Evolutionary conservation across 2,329 filamentous ascomycete genomes (phyloP), one percentile per base, ranked within the genome.

Genomic region (Phoma sp.): DNA sequence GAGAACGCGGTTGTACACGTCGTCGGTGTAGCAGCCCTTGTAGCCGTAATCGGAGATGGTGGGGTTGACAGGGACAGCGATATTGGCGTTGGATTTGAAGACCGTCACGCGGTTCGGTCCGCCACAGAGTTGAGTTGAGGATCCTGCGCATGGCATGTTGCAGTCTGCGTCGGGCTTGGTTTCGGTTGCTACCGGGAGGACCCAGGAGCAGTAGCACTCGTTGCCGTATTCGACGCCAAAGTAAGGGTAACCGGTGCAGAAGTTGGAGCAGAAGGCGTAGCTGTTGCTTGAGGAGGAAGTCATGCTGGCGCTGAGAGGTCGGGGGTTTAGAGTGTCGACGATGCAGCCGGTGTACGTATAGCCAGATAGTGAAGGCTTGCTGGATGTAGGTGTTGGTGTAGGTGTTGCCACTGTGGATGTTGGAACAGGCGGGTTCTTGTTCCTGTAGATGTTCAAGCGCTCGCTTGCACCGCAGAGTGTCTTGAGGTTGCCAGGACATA

Each of bases 161-260:
- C 66, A 69, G 7, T 66, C 59, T 3, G 40, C 36, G 10, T 59
- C 55, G 9, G 53, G 42, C 28, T 26, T 21, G 14, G 38, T 33
- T 10, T 47, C 40, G 17, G 14, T 40, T 2, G 59, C 62, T 33
- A 71, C 67, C 5, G 64, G 65, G 15, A 78, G 64, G 2, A 70
- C 69, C 36, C 68, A 69, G 45, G 75, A 71, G 64, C 78, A 81
- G 60, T 76, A 70, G 56, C 66, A 67, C 53, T 68, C 66, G 20
- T 48, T 25, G n/a, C 57, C 48, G 47, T 68, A 67, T 49, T 68
- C 65, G 23, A 67, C 56, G 34, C 65, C 65, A 15, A 66, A 66
- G 53, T 59, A 68, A 5, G 51, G 47, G 48, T 62, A 67, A 15
- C 59, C 60, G 7, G 47, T 40, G 39, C 62, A 68, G 58, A 62